Percentiles rank a stretch among this genome's conserved stretches.
Evolutionary conservation across 2,329 filamentous ascomycete genomes (phyloP).

Genomic region (Cladosporium sp.): DNA sequence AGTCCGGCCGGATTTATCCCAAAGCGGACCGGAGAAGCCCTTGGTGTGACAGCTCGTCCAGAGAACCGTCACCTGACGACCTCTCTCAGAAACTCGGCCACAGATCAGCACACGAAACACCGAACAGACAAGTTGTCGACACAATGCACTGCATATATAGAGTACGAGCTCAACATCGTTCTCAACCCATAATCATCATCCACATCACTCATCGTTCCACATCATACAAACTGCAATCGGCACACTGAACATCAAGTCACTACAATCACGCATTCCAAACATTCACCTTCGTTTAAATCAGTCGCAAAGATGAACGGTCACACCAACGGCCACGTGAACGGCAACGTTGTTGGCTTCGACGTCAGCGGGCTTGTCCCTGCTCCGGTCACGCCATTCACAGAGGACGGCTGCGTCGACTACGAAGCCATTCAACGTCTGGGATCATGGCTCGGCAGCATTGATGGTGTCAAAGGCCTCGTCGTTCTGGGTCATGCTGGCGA

Average conservation of each 20-base stretch:
- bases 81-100: too few relatives aligned
- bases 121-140: not conserved
- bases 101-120: not conserved
- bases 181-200: not conserved
- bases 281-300: not conserved
- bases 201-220: not conserved
- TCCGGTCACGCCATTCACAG: conserved; percentile 48
- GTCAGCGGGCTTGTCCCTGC: conserved; percentile 46
- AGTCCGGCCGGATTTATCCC: not conserved
- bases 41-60: too few relatives aligned
- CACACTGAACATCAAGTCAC: not conserved
- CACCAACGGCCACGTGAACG: not conserved
- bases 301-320: not conserved
- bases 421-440: conserved; percentile 48
- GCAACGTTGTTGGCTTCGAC: conserved; percentile 33
- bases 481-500: conserved; percentile 51
- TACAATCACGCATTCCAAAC: not conserved
- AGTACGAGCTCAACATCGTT: not conserved
- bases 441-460: conserved; percentile 48
- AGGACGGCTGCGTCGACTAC: conserved; percentile 45
- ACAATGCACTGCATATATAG: not conserved
- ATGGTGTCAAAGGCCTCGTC: conserved; percentile 47
- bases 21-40: not conserved
- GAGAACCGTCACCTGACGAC: too few relatives aligned
- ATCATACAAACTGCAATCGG: not conserved